phyloP scores from a whole-genome alignment of 2,329 filamentous ascomycete species.

The Graphilbum ipis-grandicollis region DNA sequence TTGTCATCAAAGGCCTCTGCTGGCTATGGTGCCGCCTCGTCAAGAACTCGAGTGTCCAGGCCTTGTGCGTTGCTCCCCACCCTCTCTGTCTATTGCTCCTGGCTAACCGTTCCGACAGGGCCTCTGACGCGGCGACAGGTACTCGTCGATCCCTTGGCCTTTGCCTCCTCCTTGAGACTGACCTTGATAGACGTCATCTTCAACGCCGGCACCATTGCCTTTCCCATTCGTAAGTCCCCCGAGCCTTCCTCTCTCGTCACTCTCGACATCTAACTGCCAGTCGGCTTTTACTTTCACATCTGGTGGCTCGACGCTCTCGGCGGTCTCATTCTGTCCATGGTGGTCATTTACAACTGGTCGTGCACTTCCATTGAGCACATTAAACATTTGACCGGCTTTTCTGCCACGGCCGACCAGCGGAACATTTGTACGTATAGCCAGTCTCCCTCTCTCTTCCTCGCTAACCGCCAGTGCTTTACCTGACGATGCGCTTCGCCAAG shows the following conservation, averaged over 20 bases:
- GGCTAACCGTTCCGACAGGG: conserved; percentile 8
- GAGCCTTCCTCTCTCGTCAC: too few relatives aligned
- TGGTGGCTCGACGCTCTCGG: conserved; percentile 78
- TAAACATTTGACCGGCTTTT: conserved; percentile 62
- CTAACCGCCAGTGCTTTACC: conserved; percentile 45
- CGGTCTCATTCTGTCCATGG: conserved; percentile 57
- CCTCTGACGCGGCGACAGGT: conserved; percentile 14
- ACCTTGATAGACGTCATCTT: conserved; percentile 54
- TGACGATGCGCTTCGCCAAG: conserved; percentile 85
- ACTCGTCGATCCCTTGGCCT: background rate
- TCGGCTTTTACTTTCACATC: conserved; percentile 56
- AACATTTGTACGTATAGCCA: conserved; percentile 38
- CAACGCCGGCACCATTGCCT: conserved; percentile 77
- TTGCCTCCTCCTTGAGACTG: background rate
- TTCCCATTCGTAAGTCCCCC: conserved; percentile 51
- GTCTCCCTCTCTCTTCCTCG: background rate
- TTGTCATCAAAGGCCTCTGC: conserved; percentile 64
- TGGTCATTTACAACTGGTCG: conserved; percentile 69
- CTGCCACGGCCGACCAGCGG: conserved; percentile 62
- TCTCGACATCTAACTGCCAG: conserved; percentile 18
- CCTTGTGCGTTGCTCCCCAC: conserved; percentile 32
- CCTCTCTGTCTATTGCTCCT: background rate
- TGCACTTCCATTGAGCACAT: conserved; percentile 60
- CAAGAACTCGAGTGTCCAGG: conserved; percentile 72
- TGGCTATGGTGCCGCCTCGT: conserved; percentile 82